phyloP scores from a whole-genome alignment of 108 stramenopile genomes.

The Seminavis robusta region DNA sequence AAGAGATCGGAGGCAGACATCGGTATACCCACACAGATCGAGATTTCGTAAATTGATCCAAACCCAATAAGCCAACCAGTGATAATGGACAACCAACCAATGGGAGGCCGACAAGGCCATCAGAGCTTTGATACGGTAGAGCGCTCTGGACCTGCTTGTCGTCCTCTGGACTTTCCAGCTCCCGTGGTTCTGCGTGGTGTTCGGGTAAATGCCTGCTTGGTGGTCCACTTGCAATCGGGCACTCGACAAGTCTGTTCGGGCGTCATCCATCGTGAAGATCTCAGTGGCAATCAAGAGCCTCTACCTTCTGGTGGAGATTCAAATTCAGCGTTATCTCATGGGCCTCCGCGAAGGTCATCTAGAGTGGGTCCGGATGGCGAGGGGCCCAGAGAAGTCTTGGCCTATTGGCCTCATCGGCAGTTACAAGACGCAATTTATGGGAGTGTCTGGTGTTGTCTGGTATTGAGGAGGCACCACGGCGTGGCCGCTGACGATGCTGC shows the following conservation, averaged over 20 bases:
- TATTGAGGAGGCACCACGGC: conserved; percentile 65
- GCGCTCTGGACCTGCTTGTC: conserved; percentile 39
- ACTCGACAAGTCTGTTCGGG: conserved; percentile 50
- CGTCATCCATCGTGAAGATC: conserved; percentile 73
- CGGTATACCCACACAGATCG: too few species aligned
- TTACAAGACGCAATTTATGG: conserved; percentile 90
- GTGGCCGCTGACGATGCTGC: conserved; percentile 80
- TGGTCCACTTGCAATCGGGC: conserved; percentile 63
- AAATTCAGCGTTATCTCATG: neutral
- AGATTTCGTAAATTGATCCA: too few species aligned
- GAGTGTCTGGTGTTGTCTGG: conserved; percentile 70
- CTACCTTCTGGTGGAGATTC: neutral
- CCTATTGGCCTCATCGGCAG: conserved; percentile 75
- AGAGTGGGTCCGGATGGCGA: conserved; percentile 3
- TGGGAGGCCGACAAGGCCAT: conserved; percentile 4
- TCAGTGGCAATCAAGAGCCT: neutral
- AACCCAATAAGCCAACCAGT: neutral
- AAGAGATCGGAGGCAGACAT: too few species aligned
- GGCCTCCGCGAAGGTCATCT: neutral
- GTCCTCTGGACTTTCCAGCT: conserved; percentile 81
- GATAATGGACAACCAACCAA: neutral
- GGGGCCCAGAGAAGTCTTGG: conserved; percentile 23
- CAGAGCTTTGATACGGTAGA: conserved; percentile 42
- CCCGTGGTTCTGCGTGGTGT: conserved; percentile 66
- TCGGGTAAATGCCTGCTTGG: conserved; percentile 72